A percentile compares a stretch with the other conserved stretches of the same genome.
These are phyloP conservation scores for Colletotrichum spinosum DNA, from an alignment of 2,329 filamentous ascomycete species.

Conservation along the genomic window DNA sequence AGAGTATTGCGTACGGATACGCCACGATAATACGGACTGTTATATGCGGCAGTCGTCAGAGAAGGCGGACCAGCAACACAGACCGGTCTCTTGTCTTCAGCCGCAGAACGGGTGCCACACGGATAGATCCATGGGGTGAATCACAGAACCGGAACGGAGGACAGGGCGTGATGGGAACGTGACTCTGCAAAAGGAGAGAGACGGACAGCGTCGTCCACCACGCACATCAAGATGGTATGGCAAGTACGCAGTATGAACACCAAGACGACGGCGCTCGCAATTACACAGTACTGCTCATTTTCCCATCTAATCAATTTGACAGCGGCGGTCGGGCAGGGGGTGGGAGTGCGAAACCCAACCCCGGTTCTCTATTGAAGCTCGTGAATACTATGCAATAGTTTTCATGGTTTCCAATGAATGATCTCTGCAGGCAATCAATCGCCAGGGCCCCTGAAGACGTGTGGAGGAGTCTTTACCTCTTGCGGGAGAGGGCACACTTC, in stretches of 20 bases:
- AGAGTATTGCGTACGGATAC: too few species aligned
- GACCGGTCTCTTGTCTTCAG: too few species aligned
- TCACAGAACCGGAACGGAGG: not conserved
- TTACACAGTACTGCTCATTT: constrained; percentile 1
- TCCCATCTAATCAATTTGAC: constrained; percentile 25
- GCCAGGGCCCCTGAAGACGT: constrained; percentile 25
- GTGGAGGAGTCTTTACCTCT: constrained; percentile 31
- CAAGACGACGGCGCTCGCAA: constrained; percentile 1
- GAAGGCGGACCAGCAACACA: not conserved
- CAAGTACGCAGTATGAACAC: not conserved
- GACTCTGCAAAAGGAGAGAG: not conserved
- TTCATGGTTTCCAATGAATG: constrained; percentile 29
- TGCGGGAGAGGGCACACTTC: constrained; percentile 15
- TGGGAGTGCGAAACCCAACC: constrained; percentile 20
- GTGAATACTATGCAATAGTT: not conserved
- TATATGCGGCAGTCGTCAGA: not conserved
- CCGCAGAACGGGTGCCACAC: constrained; percentile 13
- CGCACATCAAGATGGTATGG: not conserved
- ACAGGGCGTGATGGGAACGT: not conserved
- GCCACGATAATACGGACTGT: not conserved
- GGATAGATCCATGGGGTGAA: too few species aligned
- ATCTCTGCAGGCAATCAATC: constrained; percentile 28
- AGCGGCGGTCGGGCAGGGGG: constrained; percentile 23
- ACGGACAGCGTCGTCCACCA: constrained; percentile 1
- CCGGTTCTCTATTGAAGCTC: constrained; percentile 17